Evolutionary conservation across 345 rosid genomes (phyloP), one percentile per base, ranked within the genome.

Genomic region (Excoecaria cochinchinensis): DNA sequence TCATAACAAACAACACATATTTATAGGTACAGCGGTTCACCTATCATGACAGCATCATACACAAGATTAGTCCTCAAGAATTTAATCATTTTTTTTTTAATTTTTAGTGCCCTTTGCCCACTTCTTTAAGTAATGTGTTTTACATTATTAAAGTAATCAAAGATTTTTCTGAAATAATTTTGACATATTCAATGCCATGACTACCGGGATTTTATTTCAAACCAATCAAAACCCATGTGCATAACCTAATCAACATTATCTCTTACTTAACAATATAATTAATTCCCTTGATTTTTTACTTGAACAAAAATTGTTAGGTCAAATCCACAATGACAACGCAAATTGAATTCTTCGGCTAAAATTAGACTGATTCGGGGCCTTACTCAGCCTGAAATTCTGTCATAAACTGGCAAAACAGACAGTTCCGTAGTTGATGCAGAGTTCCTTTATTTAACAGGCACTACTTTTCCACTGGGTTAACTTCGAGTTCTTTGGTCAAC

Each of bases 181-280:
- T 8, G 55, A 39, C 53, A 25, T 24, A 59, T 22, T 42, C 74
- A 72, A 47, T 59, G 67, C 19, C 75, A 24, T 72, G 21, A 58
- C 22, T 15, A 22, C 57, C 22, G 25, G 42, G 42, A 48, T 25
- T 6, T 44, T 10, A 51, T 50, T 40, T 17, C 13, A 36, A 73
- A 72, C 67, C 69, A 12, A 62, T 9, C 57, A 61, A 8, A 50
- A 6, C 69, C 56, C 25, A 56, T n/a, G n/a, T 39, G 59, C 21
- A 70, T 4, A 21, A 14, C 39, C 65, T 62, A 4, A 14, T 56
- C 36, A 24, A 24, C 16, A 19, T 39, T 53, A 53, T 70, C 40
- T 7, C 39, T 70, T 3, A 19, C 21, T 11, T 10, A 13, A 16
- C 31, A 16, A 8, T 5, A 24, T 25, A 22, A 31, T 40, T 16